A percentile compares a stretch with the other conserved stretches of the same genome.
These are phyloP conservation scores for Tylopilus cervinicoccineus DNA, from an alignment of 768 basidiomycete species.

Conservation along the genomic window DNA sequence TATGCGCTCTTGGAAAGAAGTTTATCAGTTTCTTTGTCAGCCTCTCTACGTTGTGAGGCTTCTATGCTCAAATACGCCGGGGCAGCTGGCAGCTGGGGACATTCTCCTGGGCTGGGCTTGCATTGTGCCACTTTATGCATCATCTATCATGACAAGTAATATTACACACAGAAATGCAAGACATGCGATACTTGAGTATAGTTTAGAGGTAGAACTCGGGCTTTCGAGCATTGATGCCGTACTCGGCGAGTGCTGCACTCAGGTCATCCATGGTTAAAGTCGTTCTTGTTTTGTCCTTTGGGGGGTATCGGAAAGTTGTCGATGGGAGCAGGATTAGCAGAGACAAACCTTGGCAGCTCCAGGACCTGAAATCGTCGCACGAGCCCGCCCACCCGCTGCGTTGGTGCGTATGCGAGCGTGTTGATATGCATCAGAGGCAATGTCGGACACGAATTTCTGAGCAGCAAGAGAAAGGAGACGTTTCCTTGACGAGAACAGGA, in stretches of 20 bases:
- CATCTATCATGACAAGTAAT: constrained; percentile 1
- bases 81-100: not conserved
- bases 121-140: not conserved
- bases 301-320: constrained; percentile 4
- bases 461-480: constrained; percentile 92
- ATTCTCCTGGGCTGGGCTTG: not conserved
- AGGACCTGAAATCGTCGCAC: constrained; percentile 51
- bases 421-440: constrained; percentile 94
- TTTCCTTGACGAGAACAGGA: constrained; percentile 52
- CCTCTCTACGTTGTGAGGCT: not conserved
- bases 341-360: constrained; percentile 59
- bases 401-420: constrained; percentile 95
- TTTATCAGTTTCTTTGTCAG: not conserved
- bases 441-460: constrained; percentile 97
- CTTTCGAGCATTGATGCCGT: constrained; percentile 91
- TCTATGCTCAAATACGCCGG: not conserved
- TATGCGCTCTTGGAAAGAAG: constrained; percentile 15
- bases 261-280: constrained; percentile 98
- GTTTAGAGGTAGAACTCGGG: constrained; percentile 86
- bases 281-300: constrained; percentile 85
- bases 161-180: constrained; percentile 1
- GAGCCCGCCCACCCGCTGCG: constrained; percentile 68
- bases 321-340: not conserved
- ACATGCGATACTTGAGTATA: constrained; percentile 2
- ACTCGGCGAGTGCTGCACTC: constrained; percentile 88